Evolutionary conservation across 2,329 filamentous ascomycete species (phyloP).

Genomic region (Xylaria hypoxylon): DNA sequence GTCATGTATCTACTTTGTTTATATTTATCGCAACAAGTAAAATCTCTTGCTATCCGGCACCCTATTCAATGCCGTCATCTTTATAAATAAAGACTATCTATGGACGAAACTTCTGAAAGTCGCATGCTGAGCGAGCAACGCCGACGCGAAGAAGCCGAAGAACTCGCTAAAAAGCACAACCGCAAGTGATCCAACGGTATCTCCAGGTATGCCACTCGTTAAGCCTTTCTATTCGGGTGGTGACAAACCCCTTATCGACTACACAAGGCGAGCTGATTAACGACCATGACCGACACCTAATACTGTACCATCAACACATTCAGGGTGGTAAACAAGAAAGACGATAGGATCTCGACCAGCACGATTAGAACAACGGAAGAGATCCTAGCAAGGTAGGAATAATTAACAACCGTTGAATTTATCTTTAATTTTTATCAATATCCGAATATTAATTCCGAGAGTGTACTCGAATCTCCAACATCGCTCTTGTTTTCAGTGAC

Average conservation of each 20-base stretch:
- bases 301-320: neutral
- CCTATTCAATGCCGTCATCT: too few relatives aligned
- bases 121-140: too few relatives aligned
- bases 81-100: too few relatives aligned
- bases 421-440: slow-evolving; percentile 7
- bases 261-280: neutral
- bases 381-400: slow-evolving; percentile 2
- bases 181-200: neutral
- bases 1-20: neutral
- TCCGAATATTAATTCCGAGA: neutral
- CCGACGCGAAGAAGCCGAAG: slow-evolving; percentile 3
- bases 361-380: neutral
- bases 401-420: neutral
- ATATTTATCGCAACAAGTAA: neutral
- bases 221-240: neutral
- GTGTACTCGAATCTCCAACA: neutral
- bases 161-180: neutral
- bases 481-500: slow-evolving; percentile 16
- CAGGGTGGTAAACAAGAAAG: slow-evolving; percentile 5
- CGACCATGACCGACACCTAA: too few relatives aligned
- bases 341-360: too few relatives aligned
- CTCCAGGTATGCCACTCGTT: neutral
- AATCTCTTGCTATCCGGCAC: neutral
- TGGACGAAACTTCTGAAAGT: too few relatives aligned
- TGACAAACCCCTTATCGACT: slow-evolving; percentile 5